A percentile compares a stretch with the other conserved stretches of the same genome.
These are phyloP conservation scores for Diplodia sapinea DNA, from an alignment of 2,329 filamentous ascomycete genomes.

Conservation along the genomic window DNA sequence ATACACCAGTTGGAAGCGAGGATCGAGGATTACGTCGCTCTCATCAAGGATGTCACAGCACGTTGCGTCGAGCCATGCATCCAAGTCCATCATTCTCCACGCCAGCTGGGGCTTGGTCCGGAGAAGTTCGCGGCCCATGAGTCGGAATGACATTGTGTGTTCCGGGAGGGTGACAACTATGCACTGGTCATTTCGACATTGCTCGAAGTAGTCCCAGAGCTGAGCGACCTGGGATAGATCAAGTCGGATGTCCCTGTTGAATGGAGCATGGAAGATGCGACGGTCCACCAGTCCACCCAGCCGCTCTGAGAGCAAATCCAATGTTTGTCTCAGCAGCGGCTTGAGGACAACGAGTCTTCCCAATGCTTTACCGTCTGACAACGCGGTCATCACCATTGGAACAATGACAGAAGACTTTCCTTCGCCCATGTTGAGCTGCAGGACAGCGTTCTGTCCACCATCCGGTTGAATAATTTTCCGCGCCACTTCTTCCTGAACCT, in stretches of 20 bases:
- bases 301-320: constrained; percentile 60
- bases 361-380: constrained; percentile 60
- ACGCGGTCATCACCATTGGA: constrained; percentile 42
- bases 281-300: constrained; percentile 57
- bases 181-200: constrained; percentile 52
- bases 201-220: constrained; percentile 50
- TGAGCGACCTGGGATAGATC: constrained; percentile 37
- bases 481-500: constrained; percentile 65
- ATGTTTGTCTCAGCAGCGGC: constrained; percentile 66
- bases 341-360: constrained; percentile 67
- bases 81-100: constrained; percentile 32
- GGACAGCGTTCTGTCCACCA: constrained; percentile 32
- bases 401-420: constrained; percentile 45
- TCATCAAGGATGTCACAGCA: constrained; percentile 57
- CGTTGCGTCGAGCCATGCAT: constrained; percentile 53
- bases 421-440: constrained; percentile 47
- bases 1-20: constrained; percentile 23
- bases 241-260: constrained; percentile 45
- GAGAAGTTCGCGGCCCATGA: constrained; percentile 12
- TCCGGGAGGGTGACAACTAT: constrained; percentile 6
- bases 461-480: constrained; percentile 55
- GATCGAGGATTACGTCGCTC: constrained; percentile 16
- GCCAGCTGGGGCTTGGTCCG: background rate
- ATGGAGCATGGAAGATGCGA: constrained; percentile 3
- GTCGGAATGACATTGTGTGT: constrained; percentile 28